Evolutionary conservation across 176 grass and related monocot species (phyloP).

Genomic region (Urochloa ruziziensis): DNA sequence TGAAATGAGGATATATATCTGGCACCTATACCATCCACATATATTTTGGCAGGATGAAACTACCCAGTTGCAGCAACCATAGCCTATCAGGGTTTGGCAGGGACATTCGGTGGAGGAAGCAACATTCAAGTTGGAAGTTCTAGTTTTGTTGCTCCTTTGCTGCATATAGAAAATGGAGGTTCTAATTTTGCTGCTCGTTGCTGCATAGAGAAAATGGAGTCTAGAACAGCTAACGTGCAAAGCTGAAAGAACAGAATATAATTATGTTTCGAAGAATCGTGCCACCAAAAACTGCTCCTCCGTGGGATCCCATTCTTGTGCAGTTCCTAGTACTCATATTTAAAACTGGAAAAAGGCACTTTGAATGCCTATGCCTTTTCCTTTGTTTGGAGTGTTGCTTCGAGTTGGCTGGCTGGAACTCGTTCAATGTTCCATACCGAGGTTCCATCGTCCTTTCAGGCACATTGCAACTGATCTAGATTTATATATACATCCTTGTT

Average conservation of each 20-base stretch:
- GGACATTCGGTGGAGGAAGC: constrained; percentile 12
- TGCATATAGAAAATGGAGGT: constrained; percentile 40
- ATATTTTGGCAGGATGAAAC: constrained; percentile 3
- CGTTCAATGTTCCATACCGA: not conserved
- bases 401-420: constrained; percentile 20
- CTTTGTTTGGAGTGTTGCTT: not conserved
- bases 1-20: not conserved
- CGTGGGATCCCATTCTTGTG: not conserved
- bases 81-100: constrained; percentile 13
- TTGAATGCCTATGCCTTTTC: constrained; percentile 16
- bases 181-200: constrained; percentile 15
- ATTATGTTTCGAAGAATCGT: not conserved
- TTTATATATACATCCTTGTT: constrained; percentile 1
- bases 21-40: not conserved
- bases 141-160: constrained; percentile 13
- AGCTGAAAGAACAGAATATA: not conserved
- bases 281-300: constrained; percentile 24
- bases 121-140: constrained; percentile 27
- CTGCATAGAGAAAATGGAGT: constrained; percentile 40
- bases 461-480: not conserved
- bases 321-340: constrained; percentile 2
- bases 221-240: not conserved
- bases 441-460: constrained; percentile 25
- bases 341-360: constrained; percentile 32
- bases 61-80: not conserved